Evolutionary conservation across 306 rosid genomes (phyloP), one percentile per base, ranked within the genome.

Genomic region (Ziziphus jujuba): DNA sequence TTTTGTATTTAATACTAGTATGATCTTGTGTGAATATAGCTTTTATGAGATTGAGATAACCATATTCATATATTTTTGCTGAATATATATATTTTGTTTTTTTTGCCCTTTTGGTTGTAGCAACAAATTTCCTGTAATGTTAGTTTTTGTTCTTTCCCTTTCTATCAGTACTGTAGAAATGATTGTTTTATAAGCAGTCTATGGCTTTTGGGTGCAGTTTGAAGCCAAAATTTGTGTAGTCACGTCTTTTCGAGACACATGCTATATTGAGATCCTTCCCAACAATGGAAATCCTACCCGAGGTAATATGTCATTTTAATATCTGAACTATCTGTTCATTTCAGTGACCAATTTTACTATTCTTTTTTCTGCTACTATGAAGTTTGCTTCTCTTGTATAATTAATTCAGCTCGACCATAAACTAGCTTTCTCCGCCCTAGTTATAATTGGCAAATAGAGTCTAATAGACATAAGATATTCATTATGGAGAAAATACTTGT

Each of bases 201-300:
- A 34, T 65, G 23, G 19, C 31, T 75, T 82, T 78, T 38, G 82
- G 70, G 3, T 78, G 69, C 80, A 93, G 99, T 93, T 87, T 69
- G 87, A 62, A 24, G 90, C 96, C 71, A 93, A 93, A 80, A 88
- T 93, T 68, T 90, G 95, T 79, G 63, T 93, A 52, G 82, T 93
- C 69, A 93, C 99, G 51, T 93, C 99, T 59, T 93, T 93, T 65
- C 87, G 92, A 75, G 99, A 93, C 65, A 87, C 97, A 43, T 82
- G 89, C 81, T 93, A 82, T 47, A 75, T 93, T 33, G 99, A 93
- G 90, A 93, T 93, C 82, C 85, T 85, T 79, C 99, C 99, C 13
- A 93, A 89, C 49, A 82, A 90, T 76, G 63, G 81, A 69, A 82
- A 59, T 47, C 88, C 83, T 58, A 58, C 74, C 9, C 84, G 82